Evolutionary conservation across 1,139 yeast species (phyloP), one percentile per base, ranked within the genome.

Genomic region (Candida mesenterica): DNA sequence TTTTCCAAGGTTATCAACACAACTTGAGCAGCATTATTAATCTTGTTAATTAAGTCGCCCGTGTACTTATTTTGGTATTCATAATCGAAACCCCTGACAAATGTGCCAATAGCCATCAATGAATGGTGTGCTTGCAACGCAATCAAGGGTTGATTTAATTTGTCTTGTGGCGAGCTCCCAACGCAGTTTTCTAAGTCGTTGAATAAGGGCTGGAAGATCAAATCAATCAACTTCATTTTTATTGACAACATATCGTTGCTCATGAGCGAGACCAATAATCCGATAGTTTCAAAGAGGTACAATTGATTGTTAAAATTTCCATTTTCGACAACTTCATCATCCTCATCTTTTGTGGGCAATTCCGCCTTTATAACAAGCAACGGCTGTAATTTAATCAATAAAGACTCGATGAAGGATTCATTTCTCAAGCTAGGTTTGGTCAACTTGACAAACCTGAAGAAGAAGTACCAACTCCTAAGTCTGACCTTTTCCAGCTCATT

Each of bases 381-480:
- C n/a, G 76, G 69, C 46, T 61, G 68, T 24, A 75, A 41, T 41
- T 67, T 50, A 53, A 62, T 40, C 55, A 68, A 50, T 63, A 79
- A 38, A 55, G 55, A 53, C 34, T 55, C 69, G 24, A 67, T 53
- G 27, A 64, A 59, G 6, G 52, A 42, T 33, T 54, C 61, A 20
- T 77, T 72, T 19, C 79, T 63, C 37, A 76, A 64, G 14, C 50
- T 48, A 20, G 90, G 88, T 53, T 81, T 84, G 2, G 92, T 82
- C 32, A 82, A 64, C 55, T 85, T 88, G 48, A 90, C 72, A 51
- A 89, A 86, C 54, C 95, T 76, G 52, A 82, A 82, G 48, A 92
- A 86, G 44, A 90, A 66, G 57, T 88, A 92, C 96, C 98, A 92
- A 34, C 94, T 74, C 57, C 97, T 79, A 40, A 80, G 71, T 50